These are phyloP conservation scores for Amanita rimosa DNA, from an alignment of 768 basidiomycete species.

Conservation along the genomic window DNA sequence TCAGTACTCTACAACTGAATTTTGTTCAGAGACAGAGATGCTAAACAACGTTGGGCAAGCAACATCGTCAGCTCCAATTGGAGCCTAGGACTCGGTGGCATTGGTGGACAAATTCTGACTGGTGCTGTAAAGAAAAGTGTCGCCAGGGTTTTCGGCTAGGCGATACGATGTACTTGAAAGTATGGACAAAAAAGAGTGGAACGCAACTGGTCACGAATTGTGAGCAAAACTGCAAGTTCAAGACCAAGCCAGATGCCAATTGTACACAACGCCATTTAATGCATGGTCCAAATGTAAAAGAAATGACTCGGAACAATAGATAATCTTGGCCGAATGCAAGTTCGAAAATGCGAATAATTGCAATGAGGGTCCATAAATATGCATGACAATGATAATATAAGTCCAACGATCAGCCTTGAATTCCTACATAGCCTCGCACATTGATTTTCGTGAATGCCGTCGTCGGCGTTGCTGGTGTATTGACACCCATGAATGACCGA, in stretches of 20 bases:
- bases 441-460: slow-evolving; percentile 79
- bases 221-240: slow-evolving; percentile 8
- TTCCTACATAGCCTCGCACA: slow-evolving; percentile 67
- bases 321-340: slow-evolving; percentile 9
- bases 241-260: slow-evolving; percentile 1
- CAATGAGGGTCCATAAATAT: not conserved
- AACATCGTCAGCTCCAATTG: slow-evolving; percentile 58
- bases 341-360: slow-evolving; percentile 10
- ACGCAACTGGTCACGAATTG: slow-evolving; percentile 3
- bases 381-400: slow-evolving; percentile 2
- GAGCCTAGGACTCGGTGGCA: slow-evolving; percentile 63
- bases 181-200: not conserved
- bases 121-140: slow-evolving; percentile 78
- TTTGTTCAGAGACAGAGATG: slow-evolving; percentile 67
- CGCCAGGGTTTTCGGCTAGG: slow-evolving; percentile 58
- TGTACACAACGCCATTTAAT: not conserved
- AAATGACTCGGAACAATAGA: slow-evolving; percentile 4
- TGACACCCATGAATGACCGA: slow-evolving; percentile 64
- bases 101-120: slow-evolving; percentile 77
- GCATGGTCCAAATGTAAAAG: slow-evolving; percentile 1
- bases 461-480: slow-evolving; percentile 60
- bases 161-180: not conserved
- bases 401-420: slow-evolving; percentile 20
- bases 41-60: slow-evolving; percentile 86
- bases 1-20: slow-evolving; percentile 8